Conservation (phyloP, 169 alveolate species). For the Plasmodium cynomolgi region DNA sequence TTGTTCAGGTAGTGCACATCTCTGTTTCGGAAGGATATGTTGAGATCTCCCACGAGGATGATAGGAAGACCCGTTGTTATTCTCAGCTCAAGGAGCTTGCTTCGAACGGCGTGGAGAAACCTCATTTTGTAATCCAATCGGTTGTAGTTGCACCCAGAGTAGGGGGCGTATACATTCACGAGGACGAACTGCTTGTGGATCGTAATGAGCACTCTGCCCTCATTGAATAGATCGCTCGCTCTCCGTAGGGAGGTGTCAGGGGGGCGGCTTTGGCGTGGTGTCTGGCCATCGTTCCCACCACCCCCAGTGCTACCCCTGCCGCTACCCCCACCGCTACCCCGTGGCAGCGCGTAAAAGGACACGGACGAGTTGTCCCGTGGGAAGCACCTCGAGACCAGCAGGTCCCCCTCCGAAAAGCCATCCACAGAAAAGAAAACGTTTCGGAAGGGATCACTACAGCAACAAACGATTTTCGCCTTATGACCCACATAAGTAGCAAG, state of each 20-base stretch:
- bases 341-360: constrained; percentile 7
- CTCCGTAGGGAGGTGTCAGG: neutral
- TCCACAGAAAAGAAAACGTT: constrained; percentile 33
- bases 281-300: neutral
- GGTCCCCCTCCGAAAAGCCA: constrained; percentile 1
- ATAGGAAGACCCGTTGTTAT: constrained; percentile 74
- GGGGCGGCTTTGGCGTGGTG: neutral
- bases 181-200: constrained; percentile 52
- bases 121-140: constrained; percentile 68
- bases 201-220: constrained; percentile 71
- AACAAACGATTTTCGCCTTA: constrained; percentile 22
- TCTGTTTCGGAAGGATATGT: constrained; percentile 49
- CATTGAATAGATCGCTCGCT: constrained; percentile 36
- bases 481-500: constrained; percentile 47
- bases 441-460: constrained; percentile 26
- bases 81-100: constrained; percentile 42
- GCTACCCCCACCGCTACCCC: neutral
- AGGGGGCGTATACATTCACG: constrained; percentile 75
- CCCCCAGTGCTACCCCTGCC: neutral
- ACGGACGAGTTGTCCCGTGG: constrained; percentile 30
- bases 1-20: constrained; percentile 54
- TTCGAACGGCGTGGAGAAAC: constrained; percentile 75
- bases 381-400: constrained; percentile 7
- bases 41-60: constrained; percentile 74
- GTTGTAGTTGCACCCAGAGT: constrained; percentile 69